A percentile compares a stretch with the other conserved stretches of the same genome.
Evolutionary conservation across 2,329 filamentous ascomycete genomes (phyloP).

Genomic region (Fusarium sp.): DNA sequence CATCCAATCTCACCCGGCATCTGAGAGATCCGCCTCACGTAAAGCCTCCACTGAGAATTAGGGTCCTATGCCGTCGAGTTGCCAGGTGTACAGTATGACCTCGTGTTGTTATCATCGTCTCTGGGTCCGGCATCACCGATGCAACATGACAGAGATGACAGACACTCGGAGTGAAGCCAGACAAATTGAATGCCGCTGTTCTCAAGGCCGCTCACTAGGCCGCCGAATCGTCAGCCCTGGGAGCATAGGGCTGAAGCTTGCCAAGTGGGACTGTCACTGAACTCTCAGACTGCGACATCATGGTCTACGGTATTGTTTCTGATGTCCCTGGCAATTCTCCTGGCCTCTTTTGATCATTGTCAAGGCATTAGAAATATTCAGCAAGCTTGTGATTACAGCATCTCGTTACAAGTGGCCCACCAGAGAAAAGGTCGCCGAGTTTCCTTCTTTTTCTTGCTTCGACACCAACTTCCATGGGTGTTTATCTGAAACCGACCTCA

Average conservation of each 20-base stretch:
- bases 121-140: conserved; percentile 8
- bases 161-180: neutral
- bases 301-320: neutral
- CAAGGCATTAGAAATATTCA: neutral
- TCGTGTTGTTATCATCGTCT: neutral
- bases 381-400: too few species aligned
- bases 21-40: conserved; percentile 16
- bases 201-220: conserved; percentile 17
- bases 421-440: neutral
- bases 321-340: neutral
- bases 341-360: neutral
- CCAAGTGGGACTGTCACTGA: conserved; percentile 26
- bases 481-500: conserved; percentile 12
- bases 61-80: neutral
- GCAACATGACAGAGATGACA: neutral
- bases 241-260: conserved; percentile 34
- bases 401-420: neutral
- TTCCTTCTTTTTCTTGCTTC: neutral
- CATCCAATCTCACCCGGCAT: conserved; percentile 28
- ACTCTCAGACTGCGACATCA: conserved; percentile 1
- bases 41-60: conserved; percentile 9
- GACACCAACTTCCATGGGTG: neutral
- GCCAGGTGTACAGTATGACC: neutral
- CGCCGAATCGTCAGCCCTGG: conserved; percentile 24
- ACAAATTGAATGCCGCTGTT: neutral